Base-by-base conservation (phyloP, 1,139 yeast species). In the Candida frijolesensis region DNA sequence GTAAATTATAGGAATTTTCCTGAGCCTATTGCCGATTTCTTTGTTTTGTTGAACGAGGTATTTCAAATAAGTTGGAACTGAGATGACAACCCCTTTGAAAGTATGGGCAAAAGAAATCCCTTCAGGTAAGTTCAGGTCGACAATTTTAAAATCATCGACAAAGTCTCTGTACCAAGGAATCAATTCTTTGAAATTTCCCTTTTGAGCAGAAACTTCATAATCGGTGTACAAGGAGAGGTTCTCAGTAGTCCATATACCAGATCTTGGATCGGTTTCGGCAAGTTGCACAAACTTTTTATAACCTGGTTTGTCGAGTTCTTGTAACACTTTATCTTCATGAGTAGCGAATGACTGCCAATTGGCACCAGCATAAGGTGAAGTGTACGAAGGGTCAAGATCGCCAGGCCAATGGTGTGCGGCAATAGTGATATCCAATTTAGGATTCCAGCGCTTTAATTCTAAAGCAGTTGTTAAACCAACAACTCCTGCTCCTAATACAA, bases 51-150 rank as follows among this genome's bases (percentile, higher is more conserved):
- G 68, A 32, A 73, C 62, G 29, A 83, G 64, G 59, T 68, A 82
- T 16, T 76, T 67, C 52, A 82, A 67, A 57, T 83, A 83, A 25
- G 75, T 67, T 12, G 82, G 76, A 2, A 79, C 79, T 10, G 82
- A 69, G 42, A 82, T 72, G 41, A 80, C 79, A 46, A 82, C 69
- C 0, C 85, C 82, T 44, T 70, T 72, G 58, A 64, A 82, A 45
- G 61, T 64, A 49, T 61, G 71, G 2, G 84, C 86, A 54, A 65
- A 70, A 0, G 60, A 61, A 12, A 65, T 60, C 1, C 67, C 77
- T 0, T 54, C 56, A 22, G 65, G 74, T 27, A 76, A 65, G 29
- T 78, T 73, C 1, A 55, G 49, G 1, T 62, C 58, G 2, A 78
- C 42, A 9, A 62, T 62, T 48, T 63, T 58, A 51, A 66, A 74